These are phyloP conservation scores for Alternaria panax DNA, from an alignment of 2,329 filamentous ascomycete species.

Conservation along the genomic window DNA sequence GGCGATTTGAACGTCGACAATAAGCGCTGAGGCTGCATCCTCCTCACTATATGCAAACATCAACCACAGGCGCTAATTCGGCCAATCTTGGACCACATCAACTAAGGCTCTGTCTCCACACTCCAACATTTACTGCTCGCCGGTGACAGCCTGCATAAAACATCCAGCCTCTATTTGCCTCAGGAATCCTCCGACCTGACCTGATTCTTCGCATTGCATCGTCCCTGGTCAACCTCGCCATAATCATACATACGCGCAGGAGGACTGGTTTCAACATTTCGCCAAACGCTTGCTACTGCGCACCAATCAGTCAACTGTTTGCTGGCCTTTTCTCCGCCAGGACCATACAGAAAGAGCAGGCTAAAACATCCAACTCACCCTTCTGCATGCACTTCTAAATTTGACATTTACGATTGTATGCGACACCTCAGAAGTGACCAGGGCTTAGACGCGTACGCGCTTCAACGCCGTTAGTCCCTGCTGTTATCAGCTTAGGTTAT, in stretches of 20 bases:
- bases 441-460: conserved; percentile 39
- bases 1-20: conserved; percentile 36
- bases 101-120: conserved; percentile 24
- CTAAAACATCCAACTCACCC: conserved; percentile 34
- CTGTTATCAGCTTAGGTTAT: conserved; percentile 38
- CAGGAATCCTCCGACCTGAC: conserved; percentile 26
- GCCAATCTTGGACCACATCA: conserved; percentile 38
- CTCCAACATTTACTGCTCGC: conserved; percentile 15
- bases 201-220: conserved; percentile 28
- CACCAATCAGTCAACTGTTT: conserved; percentile 31
- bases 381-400: conserved; percentile 42
- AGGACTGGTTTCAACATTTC: conserved; percentile 40
- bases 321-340: conserved; percentile 25
- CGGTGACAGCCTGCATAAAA: conserved; percentile 32
- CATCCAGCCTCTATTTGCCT: conserved; percentile 24
- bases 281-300: conserved; percentile 26
- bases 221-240: conserved; percentile 41
- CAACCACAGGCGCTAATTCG: conserved; percentile 40
- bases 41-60: conserved; percentile 31
- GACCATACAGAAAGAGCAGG: conserved; percentile 32
- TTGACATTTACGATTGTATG: conserved; percentile 32
- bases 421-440: conserved; percentile 24
- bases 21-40: conserved; percentile 45
- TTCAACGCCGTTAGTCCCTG: conserved; percentile 34
- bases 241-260: conserved; percentile 30